phyloP scores from a whole-genome alignment of 305 asterid species.

The Euphrasia arctica region DNA sequence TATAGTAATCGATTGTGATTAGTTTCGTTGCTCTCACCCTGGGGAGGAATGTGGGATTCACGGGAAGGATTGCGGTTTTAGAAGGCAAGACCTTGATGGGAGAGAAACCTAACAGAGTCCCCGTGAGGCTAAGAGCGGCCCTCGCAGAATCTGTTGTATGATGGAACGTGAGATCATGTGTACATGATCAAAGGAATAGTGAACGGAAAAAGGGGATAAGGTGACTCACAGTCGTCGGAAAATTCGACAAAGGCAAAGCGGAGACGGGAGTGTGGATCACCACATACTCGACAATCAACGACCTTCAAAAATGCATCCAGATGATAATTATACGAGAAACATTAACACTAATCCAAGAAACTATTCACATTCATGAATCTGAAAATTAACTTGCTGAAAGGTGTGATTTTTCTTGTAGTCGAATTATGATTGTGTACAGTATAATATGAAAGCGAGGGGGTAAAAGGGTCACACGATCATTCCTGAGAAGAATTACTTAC shows the following conservation, averaged over 20 bases:
- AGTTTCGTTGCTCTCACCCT: constrained; percentile 44
- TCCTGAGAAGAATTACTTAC: constrained; percentile 45
- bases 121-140: constrained; percentile 67
- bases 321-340: neutral
- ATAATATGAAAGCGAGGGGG: neutral
- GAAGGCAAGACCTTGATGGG: constrained; percentile 91
- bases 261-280: too few relatives aligned
- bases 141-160: constrained; percentile 67
- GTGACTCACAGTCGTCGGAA: constrained; percentile 71
- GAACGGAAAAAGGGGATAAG: constrained; percentile 13
- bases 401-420: constrained; percentile 1
- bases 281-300: too few relatives aligned
- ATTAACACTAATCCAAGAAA: neutral
- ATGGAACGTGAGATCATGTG: too few relatives aligned
- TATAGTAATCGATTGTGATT: neutral
- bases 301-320: constrained; percentile 48
- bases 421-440: neutral
- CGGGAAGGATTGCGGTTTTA: constrained; percentile 95
- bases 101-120: constrained; percentile 72
- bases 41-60: constrained; percentile 96
- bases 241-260: constrained; percentile 65
- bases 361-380: too few relatives aligned
- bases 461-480: neutral
- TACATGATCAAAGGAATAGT: constrained; percentile 11
- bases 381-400: neutral